Evolutionary conservation across 768 basidiomycete species (phyloP).

Genomic region (Cubamyces sp.): DNA sequence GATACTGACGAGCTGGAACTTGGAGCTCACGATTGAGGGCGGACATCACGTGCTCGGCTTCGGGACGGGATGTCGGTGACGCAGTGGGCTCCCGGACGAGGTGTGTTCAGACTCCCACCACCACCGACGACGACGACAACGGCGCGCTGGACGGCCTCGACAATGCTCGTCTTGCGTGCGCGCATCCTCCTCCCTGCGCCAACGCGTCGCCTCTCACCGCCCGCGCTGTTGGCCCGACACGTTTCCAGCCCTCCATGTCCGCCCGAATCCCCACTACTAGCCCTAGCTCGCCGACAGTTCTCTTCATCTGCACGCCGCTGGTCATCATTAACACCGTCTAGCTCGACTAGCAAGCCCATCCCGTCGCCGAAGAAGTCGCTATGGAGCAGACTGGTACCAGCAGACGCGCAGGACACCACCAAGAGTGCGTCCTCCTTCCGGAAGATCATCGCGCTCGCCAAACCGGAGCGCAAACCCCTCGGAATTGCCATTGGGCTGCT

Average conservation of each 20-base stretch:
- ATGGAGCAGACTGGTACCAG: conserved; percentile 24
- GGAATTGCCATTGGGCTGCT: conserved; percentile 77
- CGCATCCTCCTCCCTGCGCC: conserved; percentile 11
- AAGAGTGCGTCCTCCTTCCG: conserved; percentile 64
- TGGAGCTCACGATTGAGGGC: too few relatives aligned
- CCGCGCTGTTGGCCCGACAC: conserved; percentile 21
- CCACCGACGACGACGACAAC: conserved; percentile 10
- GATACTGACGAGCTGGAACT: too few relatives aligned
- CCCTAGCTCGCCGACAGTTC: neutral
- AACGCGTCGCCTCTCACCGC: neutral
- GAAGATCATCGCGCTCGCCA: conserved; percentile 79
- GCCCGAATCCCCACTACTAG: neutral
- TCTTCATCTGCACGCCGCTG: neutral
- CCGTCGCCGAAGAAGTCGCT: conserved; percentile 17
- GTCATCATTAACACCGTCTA: neutral
- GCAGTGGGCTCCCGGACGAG: too few relatives aligned
- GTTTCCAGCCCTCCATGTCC: conserved; percentile 18
- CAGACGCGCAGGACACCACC: conserved; percentile 22
- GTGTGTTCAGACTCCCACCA: too few relatives aligned
- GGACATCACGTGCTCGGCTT: too few relatives aligned
- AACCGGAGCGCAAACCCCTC: conserved; percentile 80
- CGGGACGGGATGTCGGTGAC: too few relatives aligned
- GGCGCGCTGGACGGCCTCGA: conserved; percentile 1
- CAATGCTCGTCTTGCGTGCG: conserved; percentile 22
- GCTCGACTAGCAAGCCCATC: neutral